Base-by-base conservation (phyloP, 2,329 filamentous ascomycete genomes). In the Ophiocordyceps camponoti-saundersi region DNA sequence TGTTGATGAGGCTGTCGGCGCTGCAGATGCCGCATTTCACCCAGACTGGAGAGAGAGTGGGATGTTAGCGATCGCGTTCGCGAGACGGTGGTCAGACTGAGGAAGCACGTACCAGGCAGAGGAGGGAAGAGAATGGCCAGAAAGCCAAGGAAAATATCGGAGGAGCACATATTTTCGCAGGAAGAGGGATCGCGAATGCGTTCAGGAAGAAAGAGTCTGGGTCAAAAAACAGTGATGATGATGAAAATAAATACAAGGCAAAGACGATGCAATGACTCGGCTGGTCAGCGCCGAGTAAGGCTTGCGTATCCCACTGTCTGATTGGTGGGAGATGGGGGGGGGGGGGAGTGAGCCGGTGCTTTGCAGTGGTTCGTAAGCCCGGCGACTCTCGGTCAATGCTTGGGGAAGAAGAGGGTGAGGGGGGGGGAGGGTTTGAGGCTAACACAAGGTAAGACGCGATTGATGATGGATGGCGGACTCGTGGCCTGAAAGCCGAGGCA, bases 21-120 rank as follows among this genome's bases (percentile, higher is more conserved):
- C 81, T 85, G 72, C 92, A 98, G 67, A 98, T 73, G 53, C 92
- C 92, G 58, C 83, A 72, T 70, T 96, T 98, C 50, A 98, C 86
- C 92, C 92, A 98, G 57, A 98, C 92, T 87, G 57, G 11, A n/a
- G 26, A 3, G 34, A 15, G 44, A 15, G 44, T 2, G 13, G 22
- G 12, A n/a, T 7, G 21, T 45, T 22, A 40, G 34, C 10, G 39
- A 30, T 13, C 13, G 7, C 15, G 16, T 23, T 13, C 20, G 26
- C 12, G 16, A 41, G 15, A 29, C 3, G 26, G 11, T 21, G 18
- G 44, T 16, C 6, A 21, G 18, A 12, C 12, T 12, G 20, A 13
- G 18, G 23, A 20, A 10, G 13, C 16, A 44, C 49, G 16, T 67
- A 80, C 77, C 77, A 50, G 78, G 67, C 45, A 82, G 62, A 48